A percentile compares a stretch with the other conserved stretches of the same genome.
These are phyloP conservation scores for Ajuga chamaepitys DNA, from an alignment of 257 asterid species.

Conservation along the genomic window DNA sequence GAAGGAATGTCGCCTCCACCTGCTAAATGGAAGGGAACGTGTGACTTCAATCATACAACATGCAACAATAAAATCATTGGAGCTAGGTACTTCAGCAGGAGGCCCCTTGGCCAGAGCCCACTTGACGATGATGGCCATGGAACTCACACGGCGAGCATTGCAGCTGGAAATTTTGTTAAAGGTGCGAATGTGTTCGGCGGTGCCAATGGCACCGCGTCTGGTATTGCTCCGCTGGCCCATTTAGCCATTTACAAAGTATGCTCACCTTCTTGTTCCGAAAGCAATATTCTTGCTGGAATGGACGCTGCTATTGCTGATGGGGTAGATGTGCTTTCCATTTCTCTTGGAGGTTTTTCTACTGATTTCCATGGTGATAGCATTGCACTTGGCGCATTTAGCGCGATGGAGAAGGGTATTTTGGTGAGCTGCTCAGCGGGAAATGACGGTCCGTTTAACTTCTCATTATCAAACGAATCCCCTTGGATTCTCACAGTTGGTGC, in stretches of 20 bases:
- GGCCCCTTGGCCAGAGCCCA: not conserved
- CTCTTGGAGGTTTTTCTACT: not conserved
- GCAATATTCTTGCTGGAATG: constrained; percentile 31
- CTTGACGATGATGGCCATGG: constrained; percentile 31
- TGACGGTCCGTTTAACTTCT: not conserved
- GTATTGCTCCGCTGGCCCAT: constrained; percentile 47
- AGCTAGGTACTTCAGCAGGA: constrained; percentile 20
- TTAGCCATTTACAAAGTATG: constrained; percentile 38
- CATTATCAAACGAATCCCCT: constrained; percentile 15
- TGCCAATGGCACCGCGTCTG: constrained; percentile 46
- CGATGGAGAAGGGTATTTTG: constrained; percentile 19
- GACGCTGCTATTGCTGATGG: constrained; percentile 43
- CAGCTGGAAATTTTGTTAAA: constrained; percentile 36
- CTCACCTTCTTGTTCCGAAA: not conserved
- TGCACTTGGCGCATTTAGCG: constrained; percentile 24
- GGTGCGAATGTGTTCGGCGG: constrained; percentile 33
- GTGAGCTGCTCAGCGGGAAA: constrained; percentile 27
- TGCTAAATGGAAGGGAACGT: constrained; percentile 19
- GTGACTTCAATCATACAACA: constrained; percentile 22
- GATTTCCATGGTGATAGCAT: not conserved
- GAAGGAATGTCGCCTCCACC: constrained; percentile 16
- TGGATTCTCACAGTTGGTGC: constrained; percentile 37
- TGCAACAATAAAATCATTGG: constrained; percentile 43
- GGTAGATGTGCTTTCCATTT: constrained; percentile 28
- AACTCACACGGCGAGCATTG: constrained; percentile 47